These are phyloP conservation scores for Ascochyta rabiei DNA, from an alignment of 2,329 filamentous ascomycete species.

Conservation along the genomic window DNA sequence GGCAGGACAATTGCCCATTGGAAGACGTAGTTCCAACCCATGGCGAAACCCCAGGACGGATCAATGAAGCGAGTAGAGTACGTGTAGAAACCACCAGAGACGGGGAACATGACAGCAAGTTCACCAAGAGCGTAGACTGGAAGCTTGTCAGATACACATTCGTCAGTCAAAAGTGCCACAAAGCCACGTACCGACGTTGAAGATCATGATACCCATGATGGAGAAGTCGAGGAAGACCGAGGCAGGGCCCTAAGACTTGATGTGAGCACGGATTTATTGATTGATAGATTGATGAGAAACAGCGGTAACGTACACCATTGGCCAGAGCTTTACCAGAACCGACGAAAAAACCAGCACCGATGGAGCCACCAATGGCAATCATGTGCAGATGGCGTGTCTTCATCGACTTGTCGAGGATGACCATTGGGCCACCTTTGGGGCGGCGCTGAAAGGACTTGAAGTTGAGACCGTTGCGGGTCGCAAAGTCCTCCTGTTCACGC, in stretches of 20 bases:
- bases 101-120: slow-evolving; percentile 67
- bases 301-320: slow-evolving; percentile 53
- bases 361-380: slow-evolving; percentile 80
- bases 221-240: slow-evolving; percentile 49
- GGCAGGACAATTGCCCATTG: slow-evolving; percentile 48
- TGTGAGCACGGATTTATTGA: slow-evolving; percentile 9
- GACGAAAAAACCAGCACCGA: slow-evolving; percentile 68
- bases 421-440: slow-evolving; percentile 26
- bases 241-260: slow-evolving; percentile 34
- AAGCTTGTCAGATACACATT: slow-evolving; percentile 47
- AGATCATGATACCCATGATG: slow-evolving; percentile 49
- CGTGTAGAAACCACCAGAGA: slow-evolving; percentile 59
- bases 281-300: neutral
- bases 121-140: slow-evolving; percentile 57
- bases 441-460: slow-evolving; percentile 44
- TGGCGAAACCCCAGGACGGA: slow-evolving; percentile 52
- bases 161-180: slow-evolving; percentile 16
- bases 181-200: slow-evolving; percentile 46
- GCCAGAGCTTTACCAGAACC: slow-evolving; percentile 62
- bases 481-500: slow-evolving; percentile 42
- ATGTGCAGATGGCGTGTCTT: slow-evolving; percentile 70
- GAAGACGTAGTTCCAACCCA: slow-evolving; percentile 48
- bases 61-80: slow-evolving; percentile 57
- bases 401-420: slow-evolving; percentile 53
- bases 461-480: slow-evolving; percentile 46